Evolutionary conservation across 2,329 filamentous ascomycete genomes (phyloP).

Genomic region (Epichloe bromicola): DNA sequence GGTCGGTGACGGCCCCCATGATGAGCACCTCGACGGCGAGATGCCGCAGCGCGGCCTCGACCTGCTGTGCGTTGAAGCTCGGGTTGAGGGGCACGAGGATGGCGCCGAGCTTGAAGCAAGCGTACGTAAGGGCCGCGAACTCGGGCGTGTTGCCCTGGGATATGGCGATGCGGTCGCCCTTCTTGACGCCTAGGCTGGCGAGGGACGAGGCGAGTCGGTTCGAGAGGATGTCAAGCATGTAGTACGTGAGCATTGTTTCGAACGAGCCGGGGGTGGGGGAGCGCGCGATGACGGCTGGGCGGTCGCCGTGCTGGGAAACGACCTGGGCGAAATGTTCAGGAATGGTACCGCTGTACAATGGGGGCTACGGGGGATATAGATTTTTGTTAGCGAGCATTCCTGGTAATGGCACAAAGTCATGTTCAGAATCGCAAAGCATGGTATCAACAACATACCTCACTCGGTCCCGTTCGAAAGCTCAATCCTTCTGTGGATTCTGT

Average conservation of each 20-base stretch:
- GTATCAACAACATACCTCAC: too few species aligned
- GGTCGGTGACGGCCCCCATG: slow-evolving; percentile 76
- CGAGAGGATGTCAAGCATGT: slow-evolving; percentile 59
- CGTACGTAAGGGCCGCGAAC: slow-evolving; percentile 76
- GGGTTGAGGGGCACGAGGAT: slow-evolving; percentile 90
- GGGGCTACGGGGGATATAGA: slow-evolving; percentile 36
- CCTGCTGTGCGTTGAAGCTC: slow-evolving; percentile 68
- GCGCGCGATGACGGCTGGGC: slow-evolving; percentile 42
- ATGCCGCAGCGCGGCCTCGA: slow-evolving; percentile 65
- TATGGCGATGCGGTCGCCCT: slow-evolving; percentile 75
- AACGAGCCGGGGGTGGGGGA: slow-evolving; percentile 27
- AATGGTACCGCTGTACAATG: slow-evolving; percentile 54
- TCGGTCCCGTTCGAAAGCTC: slow-evolving; percentile 18
- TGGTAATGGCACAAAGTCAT: background rate
- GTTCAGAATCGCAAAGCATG: background rate
- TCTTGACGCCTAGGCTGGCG: slow-evolving; percentile 55
- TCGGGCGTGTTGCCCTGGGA: slow-evolving; percentile 77
- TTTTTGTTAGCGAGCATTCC: background rate
- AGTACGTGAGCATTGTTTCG: slow-evolving; percentile 58
- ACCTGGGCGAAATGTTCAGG: slow-evolving; percentile 58
- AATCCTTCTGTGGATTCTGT: slow-evolving; percentile 9
- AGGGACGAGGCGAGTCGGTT: slow-evolving; percentile 64
- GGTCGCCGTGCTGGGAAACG: slow-evolving; percentile 51
- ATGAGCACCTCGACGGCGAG: slow-evolving; percentile 62
- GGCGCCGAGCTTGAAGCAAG: slow-evolving; percentile 86